phyloP scores from a whole-genome alignment of 768 basidiomycete genomes.

The Rhodosporidiobolus odoratus region DNA sequence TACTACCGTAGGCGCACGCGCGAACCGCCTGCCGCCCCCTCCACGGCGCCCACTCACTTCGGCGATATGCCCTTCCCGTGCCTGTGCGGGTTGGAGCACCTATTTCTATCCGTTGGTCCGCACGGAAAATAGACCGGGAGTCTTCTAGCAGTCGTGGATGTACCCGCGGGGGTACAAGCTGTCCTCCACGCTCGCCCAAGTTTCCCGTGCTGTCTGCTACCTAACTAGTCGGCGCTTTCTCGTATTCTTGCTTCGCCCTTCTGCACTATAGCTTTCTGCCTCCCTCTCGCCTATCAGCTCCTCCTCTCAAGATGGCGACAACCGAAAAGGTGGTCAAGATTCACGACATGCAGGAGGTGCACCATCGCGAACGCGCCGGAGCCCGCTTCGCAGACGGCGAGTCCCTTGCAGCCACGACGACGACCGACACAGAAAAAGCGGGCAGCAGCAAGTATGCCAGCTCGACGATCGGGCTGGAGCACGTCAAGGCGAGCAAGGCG shows the following conservation, averaged over 20 bases:
- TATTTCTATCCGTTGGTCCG: no score
- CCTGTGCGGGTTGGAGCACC: no score
- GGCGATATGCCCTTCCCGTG: no score
- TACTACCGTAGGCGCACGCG: no score
- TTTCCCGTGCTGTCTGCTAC: not conserved
- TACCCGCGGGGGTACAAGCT: no score
- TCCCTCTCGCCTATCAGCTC: not conserved
- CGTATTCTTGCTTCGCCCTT: not conserved
- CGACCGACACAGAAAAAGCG: conserved; percentile 29
- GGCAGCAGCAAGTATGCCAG: conserved; percentile 26
- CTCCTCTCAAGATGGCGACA: not conserved
- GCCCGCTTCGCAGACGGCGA: conserved; percentile 20
- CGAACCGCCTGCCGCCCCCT: no score
- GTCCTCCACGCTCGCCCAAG: not conserved
- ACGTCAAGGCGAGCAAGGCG: conserved; percentile 5
- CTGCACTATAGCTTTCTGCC: not conserved
- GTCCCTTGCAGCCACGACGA: conserved; percentile 15
- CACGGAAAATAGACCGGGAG: no score
- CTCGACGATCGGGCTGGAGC: conserved; percentile 18
- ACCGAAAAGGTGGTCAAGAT: not conserved
- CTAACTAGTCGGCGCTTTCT: not conserved
- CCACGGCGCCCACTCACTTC: no score
- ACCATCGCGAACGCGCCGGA: not conserved
- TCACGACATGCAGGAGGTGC: conserved; percentile 7
- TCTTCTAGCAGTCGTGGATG: no score